These are phyloP conservation scores for Aspergillus sparsus DNA, from an alignment of 495 filamentous ascomycete species.

Conservation along the genomic window DNA sequence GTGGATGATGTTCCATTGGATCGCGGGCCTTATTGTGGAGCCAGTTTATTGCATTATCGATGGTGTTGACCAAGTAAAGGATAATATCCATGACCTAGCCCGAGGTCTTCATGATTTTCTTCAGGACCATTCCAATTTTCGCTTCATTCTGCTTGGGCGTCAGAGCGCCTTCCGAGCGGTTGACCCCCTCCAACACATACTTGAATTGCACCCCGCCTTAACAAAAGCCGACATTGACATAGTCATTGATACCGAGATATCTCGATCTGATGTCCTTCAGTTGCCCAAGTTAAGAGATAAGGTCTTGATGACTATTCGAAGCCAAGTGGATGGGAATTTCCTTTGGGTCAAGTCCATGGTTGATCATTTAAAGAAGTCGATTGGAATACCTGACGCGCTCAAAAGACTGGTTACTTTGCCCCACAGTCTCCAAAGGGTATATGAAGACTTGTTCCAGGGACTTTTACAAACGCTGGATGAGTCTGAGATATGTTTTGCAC, in stretches of 20 bases:
- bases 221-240: not conserved
- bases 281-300: not conserved
- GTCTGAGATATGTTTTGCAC: not conserved
- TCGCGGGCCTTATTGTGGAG: not conserved
- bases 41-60: not conserved
- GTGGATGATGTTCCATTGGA: not conserved
- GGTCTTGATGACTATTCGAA: not conserved
- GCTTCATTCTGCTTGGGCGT: not conserved
- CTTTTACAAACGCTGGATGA: not conserved
- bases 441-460: not conserved
- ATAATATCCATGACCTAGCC: not conserved
- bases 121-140: not conserved
- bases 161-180: not conserved
- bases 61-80: not conserved
- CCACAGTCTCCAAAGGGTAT: not conserved
- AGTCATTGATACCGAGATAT: not conserved
- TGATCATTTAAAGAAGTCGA: not conserved
- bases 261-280: not conserved
- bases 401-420: not conserved
- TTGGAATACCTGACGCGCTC: not conserved
- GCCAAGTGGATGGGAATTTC: not conserved
- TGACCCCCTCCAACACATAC: not conserved
- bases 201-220: not conserved
- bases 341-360: not conserved
- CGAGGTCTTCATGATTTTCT: not conserved